These are phyloP conservation scores for Lactarius deliciosus DNA, from an alignment of 768 basidiomycete species.

Conservation along the genomic window DNA sequence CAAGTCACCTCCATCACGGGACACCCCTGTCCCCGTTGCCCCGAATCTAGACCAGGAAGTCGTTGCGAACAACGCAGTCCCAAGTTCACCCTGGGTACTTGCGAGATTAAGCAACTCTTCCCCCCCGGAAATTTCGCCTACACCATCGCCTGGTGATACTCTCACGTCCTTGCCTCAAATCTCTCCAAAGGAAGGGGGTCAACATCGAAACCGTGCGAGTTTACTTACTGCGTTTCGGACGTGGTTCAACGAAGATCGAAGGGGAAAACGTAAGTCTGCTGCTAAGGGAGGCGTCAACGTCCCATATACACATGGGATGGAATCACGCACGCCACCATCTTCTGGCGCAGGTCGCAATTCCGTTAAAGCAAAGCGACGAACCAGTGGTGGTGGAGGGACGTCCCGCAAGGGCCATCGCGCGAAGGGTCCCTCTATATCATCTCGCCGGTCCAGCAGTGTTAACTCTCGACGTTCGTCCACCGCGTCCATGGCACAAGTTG, in stretches of 20 bases:
- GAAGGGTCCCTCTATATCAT: slow-evolving; percentile 72
- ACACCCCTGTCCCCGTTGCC: slow-evolving; percentile 46
- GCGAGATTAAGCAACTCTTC: slow-evolving; percentile 32
- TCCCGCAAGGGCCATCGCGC: slow-evolving; percentile 48
- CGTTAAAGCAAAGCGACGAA: slow-evolving; percentile 46
- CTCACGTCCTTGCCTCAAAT: slow-evolving; percentile 49
- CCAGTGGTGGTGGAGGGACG: slow-evolving; percentile 42
- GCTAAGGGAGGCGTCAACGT: slow-evolving; percentile 22
- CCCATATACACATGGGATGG: slow-evolving; percentile 21
- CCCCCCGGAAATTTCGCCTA: slow-evolving; percentile 44
- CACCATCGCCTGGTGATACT: slow-evolving; percentile 54
- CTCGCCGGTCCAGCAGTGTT: slow-evolving; percentile 86
- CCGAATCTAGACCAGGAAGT: slow-evolving; percentile 48
- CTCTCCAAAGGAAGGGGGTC: slow-evolving; percentile 37
- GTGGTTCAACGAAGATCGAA: slow-evolving; percentile 92
- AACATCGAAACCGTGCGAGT: slow-evolving; percentile 69
- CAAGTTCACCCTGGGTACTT: slow-evolving; percentile 70
- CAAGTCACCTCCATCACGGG: slow-evolving; percentile 66
- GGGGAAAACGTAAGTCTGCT: slow-evolving; percentile 73
- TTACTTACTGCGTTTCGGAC: slow-evolving; percentile 81
- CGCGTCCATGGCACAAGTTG: slow-evolving; percentile 45
- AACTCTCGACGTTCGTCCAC: slow-evolving; percentile 76
- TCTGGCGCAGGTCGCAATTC: slow-evolving; percentile 34
- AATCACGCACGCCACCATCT: slow-evolving; percentile 19
- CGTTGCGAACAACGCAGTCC: slow-evolving; percentile 27